Base-by-base conservation (phyloP, 768 basidiomycete genomes). In the Suillus lakei region DNA sequence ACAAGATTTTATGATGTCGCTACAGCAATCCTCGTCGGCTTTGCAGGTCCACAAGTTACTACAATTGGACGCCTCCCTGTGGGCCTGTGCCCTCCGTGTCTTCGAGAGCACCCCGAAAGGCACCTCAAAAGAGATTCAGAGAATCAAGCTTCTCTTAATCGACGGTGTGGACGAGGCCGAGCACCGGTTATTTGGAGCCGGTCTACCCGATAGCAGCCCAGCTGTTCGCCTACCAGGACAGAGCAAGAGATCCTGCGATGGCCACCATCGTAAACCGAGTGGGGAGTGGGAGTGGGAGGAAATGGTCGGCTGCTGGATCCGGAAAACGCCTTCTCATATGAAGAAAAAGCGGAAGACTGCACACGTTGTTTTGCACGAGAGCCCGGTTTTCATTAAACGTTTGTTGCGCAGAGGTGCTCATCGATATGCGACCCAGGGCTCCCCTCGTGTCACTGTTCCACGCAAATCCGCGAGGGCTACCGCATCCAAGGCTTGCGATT, bases 121-220 rank as follows among this genome's bases (percentile, higher is more conserved):
- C 46, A 61, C 61, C 53, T 67, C 69, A 51, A 50, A 68, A 15
- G 71, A 74, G 46, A 66, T 81, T 54, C 74, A 75, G 61, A 67
- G 69, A 36, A 79, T 82, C 66, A 80, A 80, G n/a, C 72, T 71
- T 36, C 70, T 78, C 56, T 70, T 87, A 21, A 82, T 87, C 61
- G 79, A 79, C 39, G 69, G 72, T 18, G 81, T 86, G 21, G 87
- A 87, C 32, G 79, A 79, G n/a, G 85, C 86, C 13, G 87, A 88
- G 72, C 70, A 74, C 43, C 77, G 79, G 48, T 85, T 83, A 64
- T 84, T 83, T 43, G 82, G 80, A 34, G 60, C 70, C 26, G 62
- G 60, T 51, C 28, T 50, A 21, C 55, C 60, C 10, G 55, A 61
- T 50, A 65, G 53, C 53, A 71, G 72, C 55, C 72, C 71, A 30